phyloP scores from a whole-genome alignment of 2,329 filamentous ascomycete species.

The Fusarium stilboides region DNA sequence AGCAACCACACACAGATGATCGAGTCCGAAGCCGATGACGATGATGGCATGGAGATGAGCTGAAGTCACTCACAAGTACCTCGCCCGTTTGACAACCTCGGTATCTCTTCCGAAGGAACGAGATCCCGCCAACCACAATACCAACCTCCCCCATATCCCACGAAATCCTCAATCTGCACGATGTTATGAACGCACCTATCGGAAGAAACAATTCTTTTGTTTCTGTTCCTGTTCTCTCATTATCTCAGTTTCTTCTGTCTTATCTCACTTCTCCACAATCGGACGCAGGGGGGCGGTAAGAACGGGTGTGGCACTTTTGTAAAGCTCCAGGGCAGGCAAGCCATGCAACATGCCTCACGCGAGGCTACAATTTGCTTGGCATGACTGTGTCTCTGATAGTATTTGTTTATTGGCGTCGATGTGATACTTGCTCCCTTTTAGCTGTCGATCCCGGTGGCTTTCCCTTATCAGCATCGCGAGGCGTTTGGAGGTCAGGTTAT shows the following conservation, averaged over 20 bases:
- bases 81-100: neutral
- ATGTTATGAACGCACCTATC: constrained; percentile 18
- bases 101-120: neutral
- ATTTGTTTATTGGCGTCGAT: neutral
- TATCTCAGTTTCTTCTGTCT: constrained; percentile 5
- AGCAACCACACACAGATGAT: constrained; percentile 71
- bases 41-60: constrained; percentile 74
- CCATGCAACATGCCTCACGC: neutral
- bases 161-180: constrained; percentile 23
- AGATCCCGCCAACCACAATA: constrained; percentile 7
- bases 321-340: neutral
- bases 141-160: constrained; percentile 6
- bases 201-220: constrained; percentile 7
- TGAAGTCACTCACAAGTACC: constrained; percentile 43
- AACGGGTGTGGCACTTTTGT: constrained; percentile 17
- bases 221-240: neutral
- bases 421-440: neutral
- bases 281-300: constrained; percentile 5
- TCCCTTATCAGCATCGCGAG: constrained; percentile 33
- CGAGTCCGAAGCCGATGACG: constrained; percentile 72
- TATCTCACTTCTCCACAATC: neutral
- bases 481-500: constrained; percentile 25
- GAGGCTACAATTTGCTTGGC: neutral
- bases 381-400: neutral
- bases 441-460: neutral